Evolutionary conservation across 2,329 filamentous ascomycete genomes (phyloP), one percentile per base, ranked within the genome.

Genomic region (Beauveria varroae): DNA sequence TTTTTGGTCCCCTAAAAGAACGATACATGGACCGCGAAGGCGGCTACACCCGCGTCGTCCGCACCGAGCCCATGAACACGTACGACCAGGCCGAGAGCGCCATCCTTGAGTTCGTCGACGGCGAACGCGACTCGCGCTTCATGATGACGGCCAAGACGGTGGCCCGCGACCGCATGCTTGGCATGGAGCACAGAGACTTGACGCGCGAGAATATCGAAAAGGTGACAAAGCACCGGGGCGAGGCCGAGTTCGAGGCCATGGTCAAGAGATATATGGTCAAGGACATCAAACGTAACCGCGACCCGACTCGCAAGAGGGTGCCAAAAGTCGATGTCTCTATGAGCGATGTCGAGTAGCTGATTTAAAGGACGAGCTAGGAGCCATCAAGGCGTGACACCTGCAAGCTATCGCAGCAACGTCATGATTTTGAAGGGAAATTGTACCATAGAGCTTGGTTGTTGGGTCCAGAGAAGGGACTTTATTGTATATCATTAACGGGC

Each of bases 31-130:
- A 81, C 59, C 86, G 95, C 54, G 89, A 90, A 1, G 95, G 95
- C 64, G 95, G 95, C 61, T 99, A 98, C 81, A 99, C 95, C 20
- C 90, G 95, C 49, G 90, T 99, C 12, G 85, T 97, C 53, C 90
- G 92, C 67, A 92, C 96, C 66, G 93, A 98, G 76, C 90, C 95
- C 62, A 84, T 89, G 69, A 91, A 93, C 74, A 83, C 84, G 70
- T 81, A 81, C 73, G 93, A 98, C 74, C 91, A 97, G 77, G 93
- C 90, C 9, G 85, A 87, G 65, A 93, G 89, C 40, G 93, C 95
- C 24, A 93, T 99, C 65, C 86, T 99, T 53, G 92, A 98, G 76
- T 84, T 99, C 37, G 93, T 99, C 64, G 95, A 99, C 75, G 93
- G 93, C 41, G 91, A 92, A 40, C 89, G 88, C 73, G 95, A 99